Conservation (phyloP, 352 stramenopile species). For the Pythium dissotocum region DNA sequence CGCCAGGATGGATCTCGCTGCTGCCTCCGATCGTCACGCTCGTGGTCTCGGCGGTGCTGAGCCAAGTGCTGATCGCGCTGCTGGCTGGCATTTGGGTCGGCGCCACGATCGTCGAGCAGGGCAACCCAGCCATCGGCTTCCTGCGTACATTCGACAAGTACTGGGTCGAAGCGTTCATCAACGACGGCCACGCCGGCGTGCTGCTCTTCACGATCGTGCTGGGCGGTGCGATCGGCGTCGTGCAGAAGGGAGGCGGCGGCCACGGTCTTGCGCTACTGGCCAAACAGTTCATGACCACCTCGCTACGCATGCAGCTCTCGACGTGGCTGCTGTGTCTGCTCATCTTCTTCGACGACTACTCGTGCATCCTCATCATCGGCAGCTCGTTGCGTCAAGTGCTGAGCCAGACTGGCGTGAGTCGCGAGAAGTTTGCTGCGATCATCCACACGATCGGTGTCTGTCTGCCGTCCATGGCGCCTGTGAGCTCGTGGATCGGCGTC, state of each 20-base stretch:
- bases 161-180: constrained; percentile 83
- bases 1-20: constrained; percentile 72
- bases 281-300: constrained; percentile 83
- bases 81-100: constrained; percentile 88
- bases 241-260: constrained; percentile 87
- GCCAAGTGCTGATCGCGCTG: constrained; percentile 81
- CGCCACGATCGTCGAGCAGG: constrained; percentile 77
- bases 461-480: constrained; percentile 85
- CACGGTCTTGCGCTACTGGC: constrained; percentile 80
- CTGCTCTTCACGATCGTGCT: constrained; percentile 90
- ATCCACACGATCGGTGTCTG: constrained; percentile 89
- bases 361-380: constrained; percentile 90
- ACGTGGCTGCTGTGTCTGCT: constrained; percentile 83
- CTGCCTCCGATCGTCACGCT: constrained; percentile 76
- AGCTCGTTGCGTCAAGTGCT: constrained; percentile 84
- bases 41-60: constrained; percentile 67
- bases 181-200: constrained; percentile 81
- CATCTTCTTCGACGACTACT: constrained; percentile 94
- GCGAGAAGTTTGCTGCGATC: constrained; percentile 89
- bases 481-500: constrained; percentile 90
- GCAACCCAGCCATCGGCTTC: constrained; percentile 75
- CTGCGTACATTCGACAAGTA: constrained; percentile 87
- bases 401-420: constrained; percentile 79
- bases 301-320: constrained; percentile 80
- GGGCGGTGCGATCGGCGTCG: constrained; percentile 85